Evolutionary conservation across 1,139 yeast genomes (phyloP), one percentile per base, ranked within the genome.

Genomic region (Hansenula sp.): DNA sequence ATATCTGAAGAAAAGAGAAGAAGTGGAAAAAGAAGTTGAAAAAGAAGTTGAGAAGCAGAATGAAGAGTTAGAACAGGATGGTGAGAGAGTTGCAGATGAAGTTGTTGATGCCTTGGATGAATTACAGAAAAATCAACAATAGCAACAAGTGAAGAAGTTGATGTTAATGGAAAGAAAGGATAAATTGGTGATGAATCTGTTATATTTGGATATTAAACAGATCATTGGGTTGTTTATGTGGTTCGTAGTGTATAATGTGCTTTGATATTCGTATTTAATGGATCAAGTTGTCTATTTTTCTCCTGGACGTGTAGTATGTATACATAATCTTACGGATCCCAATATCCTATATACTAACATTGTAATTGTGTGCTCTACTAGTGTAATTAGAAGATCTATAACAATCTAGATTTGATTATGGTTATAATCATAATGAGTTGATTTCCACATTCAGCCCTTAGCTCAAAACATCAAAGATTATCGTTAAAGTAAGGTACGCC

Each of bases 1-100:
- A 28, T 58, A 60, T 43, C 50, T 50, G 33, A 53, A 55, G 47
- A 59, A 60, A 47, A 54, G 52, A 34, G 54, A 52, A 10, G 54
- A 50, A 39, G 33, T 50, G 12, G 47, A 43, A 6, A 46, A 49
- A 11, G 50, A 49, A 15, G 41, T 50, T 4, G 42, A 38, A 24
- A 30, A 43, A 17, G 50, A 44, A 33, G 33, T 41, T 27, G 43
- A 40, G 5, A 40, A 40, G 5, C 37, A 43, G 12, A 21, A 35
- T 6, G 28, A 24, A 12, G 37, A 36, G 12, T 21, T 12, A 4
- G 30, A 36, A 21, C 15, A 27, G n/a, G 33, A n/a, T 15, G 37
- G 4, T 24, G 31, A 30, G 13, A 28, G 21, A 24, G 35, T 29
- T 7, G 33, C 18, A 5, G 17, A 3, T 11, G 47, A 42, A 12